These are phyloP conservation scores for Colletotrichum incanum DNA, from an alignment of 2,329 filamentous ascomycete species.

Conservation along the genomic window DNA sequence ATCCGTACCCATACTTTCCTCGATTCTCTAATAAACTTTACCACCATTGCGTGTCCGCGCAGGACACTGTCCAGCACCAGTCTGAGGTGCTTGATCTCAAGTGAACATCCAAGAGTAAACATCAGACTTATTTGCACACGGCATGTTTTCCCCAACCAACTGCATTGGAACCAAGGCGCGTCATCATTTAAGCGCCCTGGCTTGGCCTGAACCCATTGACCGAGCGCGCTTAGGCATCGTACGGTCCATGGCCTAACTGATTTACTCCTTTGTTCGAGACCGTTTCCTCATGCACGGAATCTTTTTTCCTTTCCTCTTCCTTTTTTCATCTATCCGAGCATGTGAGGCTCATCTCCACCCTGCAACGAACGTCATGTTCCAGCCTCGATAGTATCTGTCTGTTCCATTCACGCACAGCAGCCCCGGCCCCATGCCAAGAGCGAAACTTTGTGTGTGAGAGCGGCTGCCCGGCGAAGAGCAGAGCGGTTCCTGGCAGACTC, in stretches of 20 bases:
- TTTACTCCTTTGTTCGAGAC: neutral
- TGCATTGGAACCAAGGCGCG: neutral
- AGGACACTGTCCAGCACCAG: neutral
- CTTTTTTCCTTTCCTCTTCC: neutral
- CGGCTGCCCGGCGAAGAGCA: slow-evolving; percentile 7
- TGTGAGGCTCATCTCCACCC: slow-evolving; percentile 13
- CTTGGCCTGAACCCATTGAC: slow-evolving; percentile 11
- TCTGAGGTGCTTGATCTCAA: neutral
- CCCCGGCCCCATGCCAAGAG: slow-evolving; percentile 14
- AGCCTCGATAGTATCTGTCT: slow-evolving; percentile 5
- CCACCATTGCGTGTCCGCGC: neutral
- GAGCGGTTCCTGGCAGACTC: neutral
- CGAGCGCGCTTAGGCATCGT: slow-evolving; percentile 24
- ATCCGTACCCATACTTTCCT: slow-evolving; percentile 2
- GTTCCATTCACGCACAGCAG: slow-evolving; percentile 2
- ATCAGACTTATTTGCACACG: neutral
- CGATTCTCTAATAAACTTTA: neutral
- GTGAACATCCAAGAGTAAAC: neutral
- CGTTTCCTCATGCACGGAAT: neutral
- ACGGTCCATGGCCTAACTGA: neutral
- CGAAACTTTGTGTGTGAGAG: neutral
- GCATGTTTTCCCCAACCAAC: neutral
- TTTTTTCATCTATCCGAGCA: slow-evolving; percentile 17
- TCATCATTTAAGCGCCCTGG: slow-evolving; percentile 19
- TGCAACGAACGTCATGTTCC: slow-evolving; percentile 11